A percentile compares a stretch with the other conserved stretches of the same genome.
phyloP scores from a whole-genome alignment of 768 basidiomycete species.

The Trametes gibbosa region DNA sequence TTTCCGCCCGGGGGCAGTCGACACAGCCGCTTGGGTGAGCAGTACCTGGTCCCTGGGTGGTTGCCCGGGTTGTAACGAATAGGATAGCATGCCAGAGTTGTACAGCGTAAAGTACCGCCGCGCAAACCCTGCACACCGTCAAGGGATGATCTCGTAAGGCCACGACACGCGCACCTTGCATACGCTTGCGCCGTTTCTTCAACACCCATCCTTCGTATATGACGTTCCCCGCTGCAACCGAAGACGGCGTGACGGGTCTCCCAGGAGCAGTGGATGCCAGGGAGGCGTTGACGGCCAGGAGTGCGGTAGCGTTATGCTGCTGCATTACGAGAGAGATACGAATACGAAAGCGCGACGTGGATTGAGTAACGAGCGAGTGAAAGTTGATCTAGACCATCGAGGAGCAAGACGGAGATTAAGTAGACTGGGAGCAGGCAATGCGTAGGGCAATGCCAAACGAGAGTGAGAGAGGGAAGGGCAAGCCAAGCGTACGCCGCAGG shows the following conservation, averaged over 20 bases:
- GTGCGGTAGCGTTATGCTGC: not conserved
- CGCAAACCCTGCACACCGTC: constrained; percentile 61
- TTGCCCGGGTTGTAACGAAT: constrained; percentile 70
- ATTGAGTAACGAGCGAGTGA: constrained; percentile 8
- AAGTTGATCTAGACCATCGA: constrained; percentile 11
- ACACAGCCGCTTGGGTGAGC: constrained; percentile 67
- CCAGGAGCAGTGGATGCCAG: constrained; percentile 10
- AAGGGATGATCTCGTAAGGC: not conserved
- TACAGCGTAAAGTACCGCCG: constrained; percentile 76
- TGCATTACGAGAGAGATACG: not conserved
- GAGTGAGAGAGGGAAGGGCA: not conserved
- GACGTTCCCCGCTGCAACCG: constrained; percentile 24
- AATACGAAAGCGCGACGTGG: not conserved
- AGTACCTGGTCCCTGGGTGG: constrained; percentile 69
- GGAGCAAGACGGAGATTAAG: not conserved
- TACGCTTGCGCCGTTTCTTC: constrained; percentile 84
- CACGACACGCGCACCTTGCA: constrained; percentile 61
- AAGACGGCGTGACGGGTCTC: constrained; percentile 9
- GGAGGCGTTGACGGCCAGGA: constrained; percentile 15
- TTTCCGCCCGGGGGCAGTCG: constrained; percentile 67
- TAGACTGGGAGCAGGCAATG: constrained; percentile 2
- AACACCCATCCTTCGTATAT: constrained; percentile 76
- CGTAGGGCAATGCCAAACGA: not conserved
- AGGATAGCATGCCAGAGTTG: constrained; percentile 67
- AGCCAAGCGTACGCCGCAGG: not conserved